Percentiles rank a stretch among this genome's conserved stretches.
Conservation (phyloP, 2,329 filamentous ascomycete species). For the Beauveria rudraprayagi region DNA sequence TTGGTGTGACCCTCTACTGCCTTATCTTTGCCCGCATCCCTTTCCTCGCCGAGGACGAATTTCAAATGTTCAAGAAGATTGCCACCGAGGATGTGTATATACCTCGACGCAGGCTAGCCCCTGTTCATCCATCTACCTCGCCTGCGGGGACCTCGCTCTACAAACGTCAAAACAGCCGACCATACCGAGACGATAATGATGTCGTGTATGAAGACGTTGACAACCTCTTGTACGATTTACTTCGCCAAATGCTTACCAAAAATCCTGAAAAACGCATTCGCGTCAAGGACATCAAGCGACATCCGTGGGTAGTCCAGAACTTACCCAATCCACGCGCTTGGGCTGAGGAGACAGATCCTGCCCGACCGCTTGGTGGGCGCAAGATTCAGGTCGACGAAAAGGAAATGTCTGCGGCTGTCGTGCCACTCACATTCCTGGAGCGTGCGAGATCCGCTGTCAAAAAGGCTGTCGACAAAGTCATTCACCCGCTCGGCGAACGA, state of each 20-base stretch:
- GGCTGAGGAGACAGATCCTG: constrained; percentile 92
- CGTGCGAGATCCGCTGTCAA: constrained; percentile 72
- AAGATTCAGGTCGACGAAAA: constrained; percentile 87
- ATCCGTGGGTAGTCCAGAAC: constrained; percentile 81
- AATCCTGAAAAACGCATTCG: constrained; percentile 84
- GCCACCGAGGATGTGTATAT: constrained; percentile 90
- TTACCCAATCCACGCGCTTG: constrained; percentile 67
- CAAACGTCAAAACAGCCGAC: constrained; percentile 50
- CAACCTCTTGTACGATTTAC: constrained; percentile 68
- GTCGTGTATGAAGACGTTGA: constrained; percentile 81
- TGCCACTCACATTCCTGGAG: constrained; percentile 80
- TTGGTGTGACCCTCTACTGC: constrained; percentile 93
- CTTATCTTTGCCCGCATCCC: constrained; percentile 90
- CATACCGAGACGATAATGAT: constrained; percentile 69
- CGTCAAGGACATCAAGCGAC: constrained; percentile 84
- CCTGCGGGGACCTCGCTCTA: constrained; percentile 47
- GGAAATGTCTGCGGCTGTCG: constrained; percentile 84
- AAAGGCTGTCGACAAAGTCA: constrained; percentile 57
- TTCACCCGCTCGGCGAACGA: constrained; percentile 51
- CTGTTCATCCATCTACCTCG: constrained; percentile 55
- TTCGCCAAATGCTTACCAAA: constrained; percentile 75
- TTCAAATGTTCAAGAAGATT: constrained; percentile 84
- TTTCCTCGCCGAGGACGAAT: constrained; percentile 87
- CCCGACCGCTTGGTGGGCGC: constrained; percentile 65
- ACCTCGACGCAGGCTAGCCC: constrained; percentile 70